These are phyloP conservation scores for Posidonia oceanica DNA, from an alignment of 116 monocot genomes.

Conservation along the genomic window DNA sequence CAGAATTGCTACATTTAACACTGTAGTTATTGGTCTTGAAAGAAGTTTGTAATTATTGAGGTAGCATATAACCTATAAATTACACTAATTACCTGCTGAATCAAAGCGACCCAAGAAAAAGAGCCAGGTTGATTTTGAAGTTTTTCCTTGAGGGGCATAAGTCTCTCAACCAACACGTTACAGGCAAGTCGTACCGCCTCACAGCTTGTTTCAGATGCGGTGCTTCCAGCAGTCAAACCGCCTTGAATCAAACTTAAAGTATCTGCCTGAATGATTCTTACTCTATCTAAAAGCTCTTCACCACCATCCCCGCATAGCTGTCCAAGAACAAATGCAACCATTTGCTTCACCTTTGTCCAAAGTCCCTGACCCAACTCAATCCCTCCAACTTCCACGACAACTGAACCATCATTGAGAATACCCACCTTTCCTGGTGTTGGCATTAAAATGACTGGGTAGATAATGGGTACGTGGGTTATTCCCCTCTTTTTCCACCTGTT, in stretches of 20 bases:
- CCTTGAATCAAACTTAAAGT: conserved; percentile 81
- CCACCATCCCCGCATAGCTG: conserved; percentile 34
- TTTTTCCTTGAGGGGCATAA: conserved; percentile 40
- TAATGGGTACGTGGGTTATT: conserved; percentile 57
- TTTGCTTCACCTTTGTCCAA: conserved; percentile 93
- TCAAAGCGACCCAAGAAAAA: conserved; percentile 55
- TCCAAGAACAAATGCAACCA: conserved; percentile 67
- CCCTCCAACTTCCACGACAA: conserved; percentile 86
- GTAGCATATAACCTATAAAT: neutral
- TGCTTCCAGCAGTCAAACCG: conserved; percentile 69
- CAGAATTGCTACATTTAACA: too few relatives aligned
- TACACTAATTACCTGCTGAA: conserved; percentile 33
- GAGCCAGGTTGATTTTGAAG: conserved; percentile 23
- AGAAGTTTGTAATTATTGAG: too few relatives aligned
- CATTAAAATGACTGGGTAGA: conserved; percentile 24
- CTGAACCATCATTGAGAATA: conserved; percentile 64
- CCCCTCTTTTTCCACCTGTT: conserved; percentile 66
- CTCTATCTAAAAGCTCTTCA: conserved; percentile 38
- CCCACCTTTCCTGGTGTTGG: conserved; percentile 62
- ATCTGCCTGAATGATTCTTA: conserved; percentile 76
- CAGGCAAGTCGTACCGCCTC: conserved; percentile 71
- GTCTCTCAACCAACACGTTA: conserved; percentile 44
- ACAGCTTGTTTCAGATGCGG: conserved; percentile 79
- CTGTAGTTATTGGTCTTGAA: too few relatives aligned
- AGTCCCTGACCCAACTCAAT: conserved; percentile 83